Percentiles rank a stretch among this genome's conserved stretches.
Conservation (phyloP, 2,329 filamentous ascomycete species). For the Diaporthe eres region DNA sequence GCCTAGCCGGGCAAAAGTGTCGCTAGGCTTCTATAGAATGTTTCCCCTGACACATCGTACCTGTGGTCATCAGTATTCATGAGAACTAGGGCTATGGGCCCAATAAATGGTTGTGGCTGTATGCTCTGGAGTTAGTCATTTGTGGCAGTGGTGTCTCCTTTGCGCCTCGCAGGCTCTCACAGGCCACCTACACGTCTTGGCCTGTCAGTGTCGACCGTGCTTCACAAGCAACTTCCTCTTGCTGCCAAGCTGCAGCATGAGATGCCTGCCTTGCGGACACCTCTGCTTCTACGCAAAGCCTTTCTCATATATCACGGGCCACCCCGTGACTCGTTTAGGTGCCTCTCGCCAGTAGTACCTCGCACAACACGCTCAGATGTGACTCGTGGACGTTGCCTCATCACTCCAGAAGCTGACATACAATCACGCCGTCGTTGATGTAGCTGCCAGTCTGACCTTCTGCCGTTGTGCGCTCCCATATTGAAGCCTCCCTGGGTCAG, state of each 20-base stretch:
- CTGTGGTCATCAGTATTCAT: neutral
- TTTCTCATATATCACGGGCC: neutral
- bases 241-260: neutral
- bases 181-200: neutral
- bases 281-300: neutral
- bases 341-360: neutral
- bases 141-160: neutral
- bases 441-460: neutral
- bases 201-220: neutral
- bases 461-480: neutral
- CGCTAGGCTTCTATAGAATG: no score
- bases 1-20: neutral
- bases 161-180: neutral
- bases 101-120: neutral
- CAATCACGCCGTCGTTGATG: no score
- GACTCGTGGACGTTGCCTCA: neutral
- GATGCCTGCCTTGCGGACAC: no score
- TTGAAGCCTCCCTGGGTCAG: neutral
- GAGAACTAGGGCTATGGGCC: neutral
- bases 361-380: neutral
- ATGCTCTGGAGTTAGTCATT: no score
- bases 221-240: neutral
- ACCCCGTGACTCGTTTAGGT: no score
- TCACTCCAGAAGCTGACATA: no score
- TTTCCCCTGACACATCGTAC: neutral